These are phyloP conservation scores for Mycena leptocephala DNA, from an alignment of 768 basidiomycete species.

Conservation along the genomic window DNA sequence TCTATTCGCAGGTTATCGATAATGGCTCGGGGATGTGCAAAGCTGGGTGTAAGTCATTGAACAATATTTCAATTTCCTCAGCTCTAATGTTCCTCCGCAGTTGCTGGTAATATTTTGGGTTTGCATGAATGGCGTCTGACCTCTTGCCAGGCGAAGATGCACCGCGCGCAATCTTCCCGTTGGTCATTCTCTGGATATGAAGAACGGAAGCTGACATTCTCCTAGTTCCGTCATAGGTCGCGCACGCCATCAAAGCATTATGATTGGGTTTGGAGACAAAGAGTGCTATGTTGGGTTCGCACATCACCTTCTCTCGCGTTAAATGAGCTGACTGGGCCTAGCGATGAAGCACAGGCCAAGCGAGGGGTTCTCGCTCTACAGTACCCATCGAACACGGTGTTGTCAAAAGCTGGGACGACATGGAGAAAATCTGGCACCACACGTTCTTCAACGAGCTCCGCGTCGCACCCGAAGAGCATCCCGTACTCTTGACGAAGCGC, in stretches of 20 bases:
- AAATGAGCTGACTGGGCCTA: slow-evolving; percentile 45
- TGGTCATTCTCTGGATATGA: not conserved
- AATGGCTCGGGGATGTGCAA: slow-evolving; percentile 17
- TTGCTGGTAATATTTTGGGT: not conserved
- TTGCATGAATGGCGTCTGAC: not conserved
- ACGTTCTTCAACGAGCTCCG: slow-evolving; percentile 73
- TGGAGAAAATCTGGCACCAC: slow-evolving; percentile 29
- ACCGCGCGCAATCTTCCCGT: slow-evolving; percentile 19
- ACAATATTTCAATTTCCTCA: not conserved
- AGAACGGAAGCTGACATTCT: not conserved
- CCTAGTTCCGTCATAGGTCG: slow-evolving; percentile 79
- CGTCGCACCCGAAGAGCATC: slow-evolving; percentile 82
- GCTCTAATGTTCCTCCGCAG: not conserved
- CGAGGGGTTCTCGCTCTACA: slow-evolving; percentile 82
- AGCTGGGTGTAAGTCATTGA: slow-evolving; percentile 4
- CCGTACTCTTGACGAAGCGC: slow-evolving; percentile 78
- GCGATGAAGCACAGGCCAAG: slow-evolving; percentile 81
- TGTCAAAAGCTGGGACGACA: slow-evolving; percentile 25
- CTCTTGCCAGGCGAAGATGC: slow-evolving; percentile 13
- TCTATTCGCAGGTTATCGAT: slow-evolving; percentile 8
- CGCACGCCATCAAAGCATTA: slow-evolving; percentile 80
- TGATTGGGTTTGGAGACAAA: slow-evolving; percentile 80
- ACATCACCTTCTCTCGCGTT: slow-evolving; percentile 29
- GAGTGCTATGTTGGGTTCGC: slow-evolving; percentile 86
- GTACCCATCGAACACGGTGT: slow-evolving; percentile 53